These are phyloP conservation scores for Trichodelitschia bisporula DNA, from an alignment of 495 filamentous ascomycete species.

Conservation along the genomic window DNA sequence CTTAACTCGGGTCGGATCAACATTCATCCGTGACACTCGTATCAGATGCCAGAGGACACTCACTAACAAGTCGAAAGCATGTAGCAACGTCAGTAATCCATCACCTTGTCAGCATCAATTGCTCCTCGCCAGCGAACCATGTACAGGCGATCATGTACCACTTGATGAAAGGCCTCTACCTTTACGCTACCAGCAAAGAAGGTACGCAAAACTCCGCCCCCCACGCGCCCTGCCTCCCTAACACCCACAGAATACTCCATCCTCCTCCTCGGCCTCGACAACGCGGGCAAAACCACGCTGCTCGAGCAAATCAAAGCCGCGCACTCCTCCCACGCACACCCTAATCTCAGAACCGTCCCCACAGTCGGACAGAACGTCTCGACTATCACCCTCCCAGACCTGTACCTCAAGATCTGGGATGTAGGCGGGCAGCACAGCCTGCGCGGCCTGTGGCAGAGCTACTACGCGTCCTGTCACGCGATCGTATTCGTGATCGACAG, in stretches of 20 bases:
- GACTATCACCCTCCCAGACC: slow-evolving; percentile 61
- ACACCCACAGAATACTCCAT: slow-evolving; percentile 65
- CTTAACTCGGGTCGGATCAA: no score
- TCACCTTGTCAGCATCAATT: no score
- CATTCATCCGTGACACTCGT: no score
- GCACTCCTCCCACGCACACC: slow-evolving; percentile 21
- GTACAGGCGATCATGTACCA: slow-evolving; percentile 53
- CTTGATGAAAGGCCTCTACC: slow-evolving; percentile 81
- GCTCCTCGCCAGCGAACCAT: no score
- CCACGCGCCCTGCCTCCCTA: slow-evolving; percentile 1
- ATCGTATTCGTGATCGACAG: slow-evolving; percentile 95
- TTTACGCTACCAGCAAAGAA: slow-evolving; percentile 87
- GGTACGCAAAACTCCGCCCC: slow-evolving; percentile 20
- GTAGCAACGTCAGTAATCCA: no score
- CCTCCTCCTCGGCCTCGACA: slow-evolving; percentile 89
- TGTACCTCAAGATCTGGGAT: slow-evolving; percentile 98
- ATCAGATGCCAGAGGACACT: no score
- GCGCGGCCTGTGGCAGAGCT: slow-evolving; percentile 83
- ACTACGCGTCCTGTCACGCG: slow-evolving; percentile 80
- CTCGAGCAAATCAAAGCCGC: slow-evolving; percentile 80
- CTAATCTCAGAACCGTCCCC: slow-evolving; percentile 50
- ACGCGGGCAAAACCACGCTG: slow-evolving; percentile 95
- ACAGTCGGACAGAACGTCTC: slow-evolving; percentile 96
- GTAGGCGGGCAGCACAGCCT: slow-evolving; percentile 80
- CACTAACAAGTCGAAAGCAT: no score